A percentile compares a stretch with the other conserved stretches of the same genome.
Evolutionary conservation across 176 grass and related monocot species (phyloP).

Genomic region (Poa pratensis): DNA sequence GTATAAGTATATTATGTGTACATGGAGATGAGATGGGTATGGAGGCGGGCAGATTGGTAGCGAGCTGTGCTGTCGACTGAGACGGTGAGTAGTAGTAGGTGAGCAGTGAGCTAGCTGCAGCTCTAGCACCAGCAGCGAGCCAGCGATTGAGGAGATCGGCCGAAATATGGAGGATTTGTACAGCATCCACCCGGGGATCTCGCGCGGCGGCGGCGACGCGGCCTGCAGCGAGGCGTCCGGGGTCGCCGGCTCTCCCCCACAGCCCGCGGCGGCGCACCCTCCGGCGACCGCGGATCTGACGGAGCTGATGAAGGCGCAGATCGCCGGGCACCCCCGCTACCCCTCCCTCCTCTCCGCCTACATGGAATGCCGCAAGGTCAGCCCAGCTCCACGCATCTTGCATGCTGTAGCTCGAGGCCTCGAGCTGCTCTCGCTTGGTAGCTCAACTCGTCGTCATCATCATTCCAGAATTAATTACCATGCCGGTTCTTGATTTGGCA

Average conservation of each 20-base stretch:
- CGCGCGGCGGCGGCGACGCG: conserved; percentile 44
- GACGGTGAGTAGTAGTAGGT: background rate
- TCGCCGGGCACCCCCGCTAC: conserved; percentile 90
- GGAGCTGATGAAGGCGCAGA: conserved; percentile 91
- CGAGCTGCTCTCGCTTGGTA: no score
- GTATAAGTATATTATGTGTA: background rate
- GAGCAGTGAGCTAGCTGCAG: conserved; percentile 23
- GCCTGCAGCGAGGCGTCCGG: conserved; percentile 47
- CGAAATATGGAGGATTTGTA: conserved; percentile 57
- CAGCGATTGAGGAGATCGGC: no score
- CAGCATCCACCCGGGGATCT: conserved; percentile 55
- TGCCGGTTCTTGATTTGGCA: conserved; percentile 47
- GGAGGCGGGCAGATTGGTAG: background rate
- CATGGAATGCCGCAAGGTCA: conserved; percentile 95
- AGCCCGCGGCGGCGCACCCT: conserved; percentile 14
- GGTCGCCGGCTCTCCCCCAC: conserved; percentile 33
- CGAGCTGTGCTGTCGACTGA: background rate
- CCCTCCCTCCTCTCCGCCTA: conserved; percentile 87
- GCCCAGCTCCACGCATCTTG: background rate
- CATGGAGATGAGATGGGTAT: conserved; percentile 31
- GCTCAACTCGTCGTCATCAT: background rate
- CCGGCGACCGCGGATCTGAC: conserved; percentile 65
- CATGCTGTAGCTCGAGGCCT: background rate
- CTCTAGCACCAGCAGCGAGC: background rate
- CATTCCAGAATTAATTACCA: background rate